Evolutionary conservation across 2,329 filamentous ascomycete species (phyloP), one percentile per base, ranked within the genome.

Genomic region (Capronia americana): DNA sequence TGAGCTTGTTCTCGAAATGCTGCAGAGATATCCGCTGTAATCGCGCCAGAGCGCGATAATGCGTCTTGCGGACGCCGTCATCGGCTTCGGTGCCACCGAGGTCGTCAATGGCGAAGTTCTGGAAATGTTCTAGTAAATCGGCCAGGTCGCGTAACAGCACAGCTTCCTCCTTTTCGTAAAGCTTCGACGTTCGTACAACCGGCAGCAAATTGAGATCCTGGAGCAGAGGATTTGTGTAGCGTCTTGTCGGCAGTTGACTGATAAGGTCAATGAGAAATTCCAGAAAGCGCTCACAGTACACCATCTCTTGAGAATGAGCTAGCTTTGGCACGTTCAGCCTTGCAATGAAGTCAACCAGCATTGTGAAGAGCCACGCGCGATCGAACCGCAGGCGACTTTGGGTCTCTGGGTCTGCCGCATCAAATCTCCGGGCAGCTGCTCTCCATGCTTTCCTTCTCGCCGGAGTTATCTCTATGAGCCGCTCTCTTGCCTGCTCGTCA

Each of bases 181-280:
- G 80, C 0, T 90, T 90, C 1, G 94, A 97, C 20, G 96, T 80
- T 56, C 86, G 86, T 73, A 97, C 88, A 10, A 91, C 87, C 0
- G 94, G 83, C 30, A 97, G 79, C 24, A 96, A 79, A 75, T 98
- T 93, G 54, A 98, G 81, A 75, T 99, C 94, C 73, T 91, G 89
- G 14, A 98, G 79, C 50, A 99, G 81, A 1, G 92, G 89, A 77
- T 97, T 97, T 75, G 96, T 92, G 76, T 98, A 98, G 77, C 95
- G 88, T 72, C 95, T 86, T 3, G 96, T 99, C 0, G 95, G 95
- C 56, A 98, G 83, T 77, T 99, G 95, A 74, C 94, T 97, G 77
- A 96, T 88, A 23, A 99, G 81, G 76, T 99, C 95, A 8, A 91
- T 90, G 56, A 99, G 82, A 59, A 99, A 90, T 78, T 99, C 95